A percentile compares a stretch with the other conserved stretches of the same genome.
Evolutionary conservation across 768 basidiomycete species (phyloP).

Genomic region (Punctularia strigosozonata): DNA sequence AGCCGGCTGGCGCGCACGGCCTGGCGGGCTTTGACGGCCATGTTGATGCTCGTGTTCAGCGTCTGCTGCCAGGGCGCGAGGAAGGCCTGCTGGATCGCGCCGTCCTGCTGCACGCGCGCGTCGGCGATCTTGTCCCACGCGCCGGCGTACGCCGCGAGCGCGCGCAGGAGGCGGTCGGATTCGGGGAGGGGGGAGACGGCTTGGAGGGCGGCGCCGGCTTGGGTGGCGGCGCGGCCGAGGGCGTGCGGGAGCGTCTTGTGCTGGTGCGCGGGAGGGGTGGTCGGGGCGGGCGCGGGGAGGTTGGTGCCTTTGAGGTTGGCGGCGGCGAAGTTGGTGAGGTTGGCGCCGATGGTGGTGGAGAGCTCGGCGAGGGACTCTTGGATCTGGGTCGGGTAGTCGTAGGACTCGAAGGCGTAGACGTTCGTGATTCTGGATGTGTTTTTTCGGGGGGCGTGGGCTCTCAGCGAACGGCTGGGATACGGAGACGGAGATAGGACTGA

Average conservation of each 20-base stretch:
- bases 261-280: constrained; percentile 42
- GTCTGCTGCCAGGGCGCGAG: constrained; percentile 84
- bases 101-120: constrained; percentile 76
- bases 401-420: constrained; percentile 81
- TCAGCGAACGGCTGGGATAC: background rate
- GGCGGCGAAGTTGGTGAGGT: constrained; percentile 76
- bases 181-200: constrained; percentile 30
- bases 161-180: constrained; percentile 68
- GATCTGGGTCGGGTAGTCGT: constrained; percentile 85
- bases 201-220: constrained; percentile 39
- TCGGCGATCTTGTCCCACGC: constrained; percentile 78
- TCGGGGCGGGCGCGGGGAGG: constrained; percentile 61
- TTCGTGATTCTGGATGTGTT: constrained; percentile 53
- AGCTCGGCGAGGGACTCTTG: constrained; percentile 73
- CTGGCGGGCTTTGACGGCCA: constrained; percentile 89
- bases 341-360: constrained; percentile 56
- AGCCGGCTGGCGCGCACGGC: constrained; percentile 70
- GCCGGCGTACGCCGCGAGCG: constrained; percentile 64
- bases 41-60: constrained; percentile 66
- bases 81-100: constrained; percentile 51
- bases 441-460: background rate
- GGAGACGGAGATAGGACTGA: constrained; percentile 20
- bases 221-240: constrained; percentile 67
- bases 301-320: constrained; percentile 83
- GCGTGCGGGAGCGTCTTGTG: constrained; percentile 98